Base-by-base conservation (phyloP, 805 yeast species). In the Saturnispora bothae region DNA sequence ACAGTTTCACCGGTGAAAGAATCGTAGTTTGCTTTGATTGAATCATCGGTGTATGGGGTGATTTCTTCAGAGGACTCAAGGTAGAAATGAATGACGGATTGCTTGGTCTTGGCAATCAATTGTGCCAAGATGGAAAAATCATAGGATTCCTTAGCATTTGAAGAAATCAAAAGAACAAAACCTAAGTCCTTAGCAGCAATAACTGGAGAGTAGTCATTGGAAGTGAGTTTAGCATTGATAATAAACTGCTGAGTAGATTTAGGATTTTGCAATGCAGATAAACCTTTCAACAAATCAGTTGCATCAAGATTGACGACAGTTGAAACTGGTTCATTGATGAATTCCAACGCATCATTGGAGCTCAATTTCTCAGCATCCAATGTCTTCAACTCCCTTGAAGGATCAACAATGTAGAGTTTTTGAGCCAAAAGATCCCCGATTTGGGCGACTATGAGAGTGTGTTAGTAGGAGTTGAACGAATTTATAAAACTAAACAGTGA, bases 1-100 rank as follows among this genome's bases (percentile, higher is more conserved):
- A 65, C 54, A 8, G 50, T 45, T 21, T 46, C 46, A 14, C 60
- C 61, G n/a, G 30, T 32, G 26, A 56, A 49, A 10, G 49, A 44
- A 12, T 47, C 48, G 32, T 46, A 45, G 12, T 35, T 31, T 2
- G 41, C 29, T 25, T 43, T 40, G 10, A 47, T 25, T 2, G 29
- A 17, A 3, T 36, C 43, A 3, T 34, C 38, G 3, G 49, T 39
- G 26, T 46, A 48, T 14, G 30, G 14, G 10, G 43, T 21, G 6
- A 22, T 17, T 16, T 26, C 31, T 17, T 40, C 45, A 5, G 15
- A 14, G 10, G 43, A 28, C 23, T 47, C 39, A 15, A 61, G 54
- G 53, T 70, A 78, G 54, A 86, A 82, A 60, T 86, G 95, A 43
- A 86, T 65, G 4, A 83, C 84, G 1, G 92, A 73, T 35, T 61